Conservation (phyloP, 2,329 filamentous ascomycete genomes). For the Tolypocladium ovalisporum region DNA sequence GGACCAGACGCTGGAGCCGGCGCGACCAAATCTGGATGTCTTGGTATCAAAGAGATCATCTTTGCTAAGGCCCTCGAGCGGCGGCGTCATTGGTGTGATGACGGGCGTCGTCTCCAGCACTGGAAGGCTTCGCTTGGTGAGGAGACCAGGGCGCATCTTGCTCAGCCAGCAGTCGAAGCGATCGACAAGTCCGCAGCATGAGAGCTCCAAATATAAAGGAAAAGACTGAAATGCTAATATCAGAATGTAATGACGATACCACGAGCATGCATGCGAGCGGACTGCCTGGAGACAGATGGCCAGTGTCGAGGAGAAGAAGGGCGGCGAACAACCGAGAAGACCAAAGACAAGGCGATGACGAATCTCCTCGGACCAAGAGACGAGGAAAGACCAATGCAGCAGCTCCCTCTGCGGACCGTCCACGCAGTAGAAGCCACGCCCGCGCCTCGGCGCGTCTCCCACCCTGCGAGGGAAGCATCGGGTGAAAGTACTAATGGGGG, state of each 20-base stretch:
- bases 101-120: conserved; percentile 10
- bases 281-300: not conserved
- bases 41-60: conserved; percentile 5
- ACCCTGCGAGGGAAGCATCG: not conserved
- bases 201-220: not conserved
- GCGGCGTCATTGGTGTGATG: conserved; percentile 4
- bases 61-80: not conserved
- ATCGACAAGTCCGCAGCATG: not conserved
- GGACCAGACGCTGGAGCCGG: conserved; percentile 20
- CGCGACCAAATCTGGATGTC: conserved; percentile 13
- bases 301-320: not conserved
- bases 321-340: not conserved
- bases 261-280: not conserved
- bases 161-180: conserved; percentile 2
- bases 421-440: too few species aligned
- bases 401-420: not conserved
- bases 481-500: not conserved
- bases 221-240: not conserved
- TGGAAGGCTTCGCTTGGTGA: conserved; percentile 15
- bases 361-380: not conserved
- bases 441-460: not conserved
- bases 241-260: not conserved
- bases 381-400: not conserved
- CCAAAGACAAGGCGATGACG: not conserved
- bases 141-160: conserved; percentile 17